Evolutionary conservation across 768 basidiomycete genomes (phyloP), one percentile per base, ranked within the genome.

Genomic region (Lactarius deliciosus): DNA sequence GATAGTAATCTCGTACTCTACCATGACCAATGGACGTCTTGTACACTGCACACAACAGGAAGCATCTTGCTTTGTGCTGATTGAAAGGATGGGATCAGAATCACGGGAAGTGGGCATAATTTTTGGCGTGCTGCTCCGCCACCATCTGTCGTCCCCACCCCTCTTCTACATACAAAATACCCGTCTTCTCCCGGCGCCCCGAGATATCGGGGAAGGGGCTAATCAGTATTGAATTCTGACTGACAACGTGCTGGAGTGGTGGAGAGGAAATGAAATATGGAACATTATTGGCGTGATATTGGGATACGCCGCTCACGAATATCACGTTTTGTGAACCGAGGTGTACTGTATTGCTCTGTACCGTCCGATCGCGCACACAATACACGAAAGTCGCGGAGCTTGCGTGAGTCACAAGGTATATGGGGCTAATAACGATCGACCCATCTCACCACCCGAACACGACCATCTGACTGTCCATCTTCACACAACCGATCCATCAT

Each of bases 161-260:
- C 36, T 43, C 1, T 50, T 40, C 36, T 54, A 25, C 28, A 58
- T 54, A 32, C 28, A 58, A 30, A 22, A 43, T 22, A 13, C 25
- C 15, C 28, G 5, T 30, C n/a, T 15, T 15, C 50, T 58, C n/a
- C 10, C 53, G 6, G 28, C 57, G 28, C 55, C 41, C 55, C 60
- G 61, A 50, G 60, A 53, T 62, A 63, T 58, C 61, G 45, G 60
- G 57, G 16, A 40, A 58, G 34, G 45, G 34, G 41, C 18, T 41
- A 57, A 62, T 57, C 56, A 34, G 50, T 63, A 47, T 43, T 32
- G 32, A 30, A 56, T 22, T 53, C 22, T 38, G 57, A 15, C 22
- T 50, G 20, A 40, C 57, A 67, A 64, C 62, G 66, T 67, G 66
- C 25, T 67, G 62, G 57, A 67, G 53, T 64, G 66, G 66, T 64